Evolutionary conservation across 805 yeast species (phyloP), one percentile per base, ranked within the genome.

Genomic region (Ogataea trehalophila): DNA sequence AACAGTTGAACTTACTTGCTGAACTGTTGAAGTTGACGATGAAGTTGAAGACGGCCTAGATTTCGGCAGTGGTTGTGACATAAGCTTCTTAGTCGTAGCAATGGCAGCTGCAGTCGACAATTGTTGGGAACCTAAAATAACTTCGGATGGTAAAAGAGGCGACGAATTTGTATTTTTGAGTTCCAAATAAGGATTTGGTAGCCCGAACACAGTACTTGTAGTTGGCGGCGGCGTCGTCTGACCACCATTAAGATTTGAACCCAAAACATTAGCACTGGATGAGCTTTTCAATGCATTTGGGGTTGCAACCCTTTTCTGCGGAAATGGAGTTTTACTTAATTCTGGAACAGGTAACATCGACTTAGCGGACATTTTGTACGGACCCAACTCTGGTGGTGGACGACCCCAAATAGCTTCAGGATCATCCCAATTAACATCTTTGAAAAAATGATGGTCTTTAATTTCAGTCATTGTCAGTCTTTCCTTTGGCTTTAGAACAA

Each of bases 311-410:
- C 42, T 6, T 53, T 36, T 37, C 39, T 46, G 42, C 16, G 59
- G 56, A 34, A 50, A 56, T 35, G 56, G 58, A 8, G 43, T 46
- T 36, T 56, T 63, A 39, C 63, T 61, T 29, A 77, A 57, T 48
- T 72, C 80, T 0, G 92, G 90, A 36, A 85, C 72, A 34, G 87
- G 84, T 68, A 82, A 77, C 94, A 87, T 86, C 1, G 92, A 79
- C 58, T 82, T 81, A 0, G 94, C 94, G 44, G 77, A 77, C 65
- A 87, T 74, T 51, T 83, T 85, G 59, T 83, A 87, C 0, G 92
- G 89, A 1, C 83, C 79, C 18, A 83, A 63, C 53, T 75, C 83
- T 0, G 94, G 94, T 2, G 85, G 82, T 2, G 69, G 67, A 0
- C 55, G 53, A 13, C 68, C 67, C 92, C 95, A 87, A 33, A 87